Base-by-base conservation (phyloP, 2,329 filamentous ascomycete genomes). In the Onygenales sp. region DNA sequence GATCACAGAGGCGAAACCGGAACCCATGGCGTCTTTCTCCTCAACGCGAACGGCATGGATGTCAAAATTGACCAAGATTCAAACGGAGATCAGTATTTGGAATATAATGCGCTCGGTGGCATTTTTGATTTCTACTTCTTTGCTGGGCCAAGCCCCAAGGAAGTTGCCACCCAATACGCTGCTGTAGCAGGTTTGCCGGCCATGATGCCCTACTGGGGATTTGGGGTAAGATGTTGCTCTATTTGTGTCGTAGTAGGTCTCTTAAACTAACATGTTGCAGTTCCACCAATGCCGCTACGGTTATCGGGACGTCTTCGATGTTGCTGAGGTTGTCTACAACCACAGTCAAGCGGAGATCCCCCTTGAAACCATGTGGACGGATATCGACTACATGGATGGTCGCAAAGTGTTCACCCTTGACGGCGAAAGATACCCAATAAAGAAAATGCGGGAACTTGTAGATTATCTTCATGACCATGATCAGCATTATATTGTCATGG, bases 91-190 rank as follows among this genome's bases (percentile, higher is more conserved):
- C 80, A 88, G 65, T 86, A 83, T 55, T 75, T 91, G 3, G 84
- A 89, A 67, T 89, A 88, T 70, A 87, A 88, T 66, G 80, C 80
- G 1, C 74, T 89, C 1, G 33, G 86, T 13, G 87, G 87, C 3
- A 77, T 88, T 17, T 63, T 91, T 2, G 87, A 89, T 65, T 77
- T 84, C 51, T 83, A 83, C 62, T 83, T 84, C 59, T 56, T 83
- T 6, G 72, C 78, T 4, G 81, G 80, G 0, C 78, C 79, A 0
- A 72, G 69, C 0, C 77, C 80, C 0, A 62, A 75, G 11, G 74
- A 80, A 5, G 78, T 82, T 2, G 68, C 78, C 2, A 67, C 70
- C 58, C 80, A 83, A 59, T 83, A 83, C 57, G 70, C 77, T 3
- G 71, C 77, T 53, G 65, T 82, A 39, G 70, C 72, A 7, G 77